phyloP scores from a whole-genome alignment of 2,329 filamentous ascomycete species.

The Stagonosporopsis vannaccii region DNA sequence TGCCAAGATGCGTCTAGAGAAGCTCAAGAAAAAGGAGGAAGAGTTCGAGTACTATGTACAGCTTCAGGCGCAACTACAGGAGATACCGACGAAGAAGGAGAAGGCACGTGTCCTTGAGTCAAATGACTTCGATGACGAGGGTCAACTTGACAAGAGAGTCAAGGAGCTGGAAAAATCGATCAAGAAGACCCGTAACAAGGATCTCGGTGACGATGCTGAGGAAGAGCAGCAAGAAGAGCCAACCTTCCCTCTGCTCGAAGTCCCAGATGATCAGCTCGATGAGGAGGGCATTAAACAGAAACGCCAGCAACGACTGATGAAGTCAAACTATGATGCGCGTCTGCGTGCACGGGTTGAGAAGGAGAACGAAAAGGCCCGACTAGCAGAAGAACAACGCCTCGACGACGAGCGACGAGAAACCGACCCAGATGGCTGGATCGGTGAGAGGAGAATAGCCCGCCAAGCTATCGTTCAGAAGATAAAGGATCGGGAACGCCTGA shows the following conservation, averaged over 20 bases:
- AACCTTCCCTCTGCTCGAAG: slow-evolving; percentile 85
- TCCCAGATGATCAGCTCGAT: slow-evolving; percentile 91
- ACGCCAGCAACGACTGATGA: slow-evolving; percentile 88
- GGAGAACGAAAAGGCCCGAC: slow-evolving; percentile 84
- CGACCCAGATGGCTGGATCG: slow-evolving; percentile 85
- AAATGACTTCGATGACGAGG: slow-evolving; percentile 91
- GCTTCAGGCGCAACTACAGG: slow-evolving; percentile 72
- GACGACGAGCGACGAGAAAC: slow-evolving; percentile 86
- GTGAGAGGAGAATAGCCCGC: slow-evolving; percentile 78
- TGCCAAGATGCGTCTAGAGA: slow-evolving; percentile 95
- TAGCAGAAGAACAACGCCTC: slow-evolving; percentile 81
- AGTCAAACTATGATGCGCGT: slow-evolving; percentile 92
- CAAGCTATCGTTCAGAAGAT: slow-evolving; percentile 78
- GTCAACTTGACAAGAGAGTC: slow-evolving; percentile 81
- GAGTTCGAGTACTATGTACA: slow-evolving; percentile 94
- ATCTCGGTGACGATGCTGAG: slow-evolving; percentile 77
- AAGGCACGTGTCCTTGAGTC: slow-evolving; percentile 79
- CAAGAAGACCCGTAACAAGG: slow-evolving; percentile 88
- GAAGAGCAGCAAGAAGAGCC: slow-evolving; percentile 81
- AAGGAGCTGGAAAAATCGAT: slow-evolving; percentile 91
- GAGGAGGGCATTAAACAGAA: slow-evolving; percentile 92
- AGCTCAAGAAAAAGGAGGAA: slow-evolving; percentile 93
- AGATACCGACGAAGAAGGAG: slow-evolving; percentile 86
- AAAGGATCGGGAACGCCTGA: slow-evolving; percentile 90
- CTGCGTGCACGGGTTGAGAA: slow-evolving; percentile 96